Percentiles rank a stretch among this genome's conserved stretches.
phyloP scores from a whole-genome alignment of 2,329 filamentous ascomycete species.

The Aspergillus caelatus region DNA sequence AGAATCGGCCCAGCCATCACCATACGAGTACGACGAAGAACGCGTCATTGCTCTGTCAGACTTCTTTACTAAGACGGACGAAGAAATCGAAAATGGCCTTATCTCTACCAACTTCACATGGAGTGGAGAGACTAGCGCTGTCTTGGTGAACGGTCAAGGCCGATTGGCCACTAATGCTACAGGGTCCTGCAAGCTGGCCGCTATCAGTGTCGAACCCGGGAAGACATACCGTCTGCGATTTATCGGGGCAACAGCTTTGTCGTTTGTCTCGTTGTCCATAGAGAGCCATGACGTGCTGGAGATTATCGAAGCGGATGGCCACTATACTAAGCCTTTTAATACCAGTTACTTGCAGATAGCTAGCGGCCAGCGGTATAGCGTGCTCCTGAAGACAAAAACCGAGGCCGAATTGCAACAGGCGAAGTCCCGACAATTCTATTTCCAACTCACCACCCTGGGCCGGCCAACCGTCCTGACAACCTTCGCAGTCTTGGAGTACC shows the following conservation, averaged over 20 bases:
- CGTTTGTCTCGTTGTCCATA: not conserved
- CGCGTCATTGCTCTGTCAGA: not conserved
- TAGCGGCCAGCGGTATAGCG: not conserved
- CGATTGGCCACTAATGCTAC: not conserved
- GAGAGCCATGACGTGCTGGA: not conserved
- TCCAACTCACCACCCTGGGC: not conserved
- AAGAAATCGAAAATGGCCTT: not conserved
- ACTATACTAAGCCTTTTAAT: not conserved
- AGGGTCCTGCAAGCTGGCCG: not conserved
- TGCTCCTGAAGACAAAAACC: not conserved
- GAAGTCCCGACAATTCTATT: not conserved
- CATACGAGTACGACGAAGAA: not conserved
- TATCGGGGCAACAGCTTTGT: not conserved
- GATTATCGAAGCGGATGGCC: not conserved
- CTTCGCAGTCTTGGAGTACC: not conserved
- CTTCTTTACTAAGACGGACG: not conserved
- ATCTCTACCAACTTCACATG: not conserved
- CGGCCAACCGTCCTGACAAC: not conserved
- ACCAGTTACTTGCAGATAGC: not conserved
- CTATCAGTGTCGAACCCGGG: not conserved
- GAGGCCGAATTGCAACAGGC: not conserved
- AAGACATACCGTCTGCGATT: not conserved
- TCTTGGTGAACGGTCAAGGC: not conserved
- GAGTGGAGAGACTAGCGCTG: not conserved
- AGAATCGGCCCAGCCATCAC: not conserved